These are phyloP conservation scores for Clonostachys byssicola DNA, from an alignment of 2,329 filamentous ascomycete genomes.

Conservation along the genomic window DNA sequence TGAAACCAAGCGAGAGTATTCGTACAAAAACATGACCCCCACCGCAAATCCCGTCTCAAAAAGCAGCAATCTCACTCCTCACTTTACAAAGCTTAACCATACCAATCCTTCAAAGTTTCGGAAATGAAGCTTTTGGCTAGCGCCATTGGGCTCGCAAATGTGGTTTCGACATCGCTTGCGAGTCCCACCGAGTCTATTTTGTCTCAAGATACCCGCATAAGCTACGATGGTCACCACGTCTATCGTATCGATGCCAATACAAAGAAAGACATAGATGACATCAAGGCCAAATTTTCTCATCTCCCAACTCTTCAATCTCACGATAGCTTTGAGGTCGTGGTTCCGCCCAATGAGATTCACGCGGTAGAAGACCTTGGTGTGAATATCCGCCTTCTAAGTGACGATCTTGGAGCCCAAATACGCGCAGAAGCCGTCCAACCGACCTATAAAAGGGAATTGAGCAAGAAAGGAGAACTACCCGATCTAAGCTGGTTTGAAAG, in stretches of 20 bases:
- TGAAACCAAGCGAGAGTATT: too few species aligned
- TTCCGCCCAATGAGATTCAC: slow-evolving; percentile 17
- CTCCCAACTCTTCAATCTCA: slow-evolving; percentile 16
- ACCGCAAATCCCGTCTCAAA: too few species aligned
- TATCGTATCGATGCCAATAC: slow-evolving; percentile 14
- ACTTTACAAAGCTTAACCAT: too few species aligned
- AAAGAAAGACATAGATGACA: slow-evolving; percentile 5
- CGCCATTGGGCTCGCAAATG: background rate
- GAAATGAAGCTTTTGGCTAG: background rate
- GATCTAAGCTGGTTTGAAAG: slow-evolving; percentile 43
- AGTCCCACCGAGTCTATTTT: too few species aligned
- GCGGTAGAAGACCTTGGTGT: slow-evolving; percentile 17
- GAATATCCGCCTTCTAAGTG: slow-evolving; percentile 14
- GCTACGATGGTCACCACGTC: slow-evolving; percentile 24
- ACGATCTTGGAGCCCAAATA: slow-evolving; percentile 19
- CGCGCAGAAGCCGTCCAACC: slow-evolving; percentile 14
- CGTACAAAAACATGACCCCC: too few species aligned
- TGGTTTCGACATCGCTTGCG: background rate
- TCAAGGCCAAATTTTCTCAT: slow-evolving; percentile 9
- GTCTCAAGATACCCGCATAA: slow-evolving; percentile 4
- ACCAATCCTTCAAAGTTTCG: too few species aligned
- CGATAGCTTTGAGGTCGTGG: slow-evolving; percentile 20
- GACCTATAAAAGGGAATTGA: slow-evolving; percentile 7
- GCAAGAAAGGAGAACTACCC: slow-evolving; percentile 19
- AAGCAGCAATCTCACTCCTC: too few species aligned